phyloP scores from a whole-genome alignment of 495 filamentous ascomycete genomes.

The Jackrogersella minutella region DNA sequence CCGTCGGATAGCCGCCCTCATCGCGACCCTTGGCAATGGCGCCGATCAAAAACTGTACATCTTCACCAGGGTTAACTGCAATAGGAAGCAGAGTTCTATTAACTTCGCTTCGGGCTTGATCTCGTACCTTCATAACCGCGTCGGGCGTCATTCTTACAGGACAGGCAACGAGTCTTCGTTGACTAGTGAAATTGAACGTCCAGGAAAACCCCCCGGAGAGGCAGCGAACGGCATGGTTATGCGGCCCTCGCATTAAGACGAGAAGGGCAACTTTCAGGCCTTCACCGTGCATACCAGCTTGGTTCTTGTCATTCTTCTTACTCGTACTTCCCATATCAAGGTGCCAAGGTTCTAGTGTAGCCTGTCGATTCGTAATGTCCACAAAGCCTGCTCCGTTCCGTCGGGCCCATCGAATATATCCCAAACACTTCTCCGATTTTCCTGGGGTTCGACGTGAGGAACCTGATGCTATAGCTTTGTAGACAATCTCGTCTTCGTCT shows the following conservation, averaged over 20 bases:
- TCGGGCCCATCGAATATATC: slow-evolving; percentile 35
- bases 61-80: neutral
- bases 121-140: neutral
- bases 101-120: neutral
- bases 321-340: slow-evolving; percentile 30
- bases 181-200: slow-evolving; percentile 35
- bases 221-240: slow-evolving; percentile 31
- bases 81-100: neutral
- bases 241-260: slow-evolving; percentile 28
- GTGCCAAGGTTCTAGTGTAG: slow-evolving; percentile 31
- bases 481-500: slow-evolving; percentile 7
- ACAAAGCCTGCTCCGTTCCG: slow-evolving; percentile 24
- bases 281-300: slow-evolving; percentile 39
- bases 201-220: slow-evolving; percentile 31
- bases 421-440: slow-evolving; percentile 3
- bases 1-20: slow-evolving; percentile 16
- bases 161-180: neutral
- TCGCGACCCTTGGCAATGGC: neutral
- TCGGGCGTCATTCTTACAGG: neutral
- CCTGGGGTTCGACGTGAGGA: neutral
- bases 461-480: neutral
- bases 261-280: slow-evolving; percentile 36
- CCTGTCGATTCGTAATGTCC: slow-evolving; percentile 30
- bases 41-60: slow-evolving; percentile 16
- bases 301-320: slow-evolving; percentile 15